Evolutionary conservation across 352 stramenopile species (phyloP), one percentile per base, ranked within the genome.

Genomic region (Phytophthora pistaciae): DNA sequence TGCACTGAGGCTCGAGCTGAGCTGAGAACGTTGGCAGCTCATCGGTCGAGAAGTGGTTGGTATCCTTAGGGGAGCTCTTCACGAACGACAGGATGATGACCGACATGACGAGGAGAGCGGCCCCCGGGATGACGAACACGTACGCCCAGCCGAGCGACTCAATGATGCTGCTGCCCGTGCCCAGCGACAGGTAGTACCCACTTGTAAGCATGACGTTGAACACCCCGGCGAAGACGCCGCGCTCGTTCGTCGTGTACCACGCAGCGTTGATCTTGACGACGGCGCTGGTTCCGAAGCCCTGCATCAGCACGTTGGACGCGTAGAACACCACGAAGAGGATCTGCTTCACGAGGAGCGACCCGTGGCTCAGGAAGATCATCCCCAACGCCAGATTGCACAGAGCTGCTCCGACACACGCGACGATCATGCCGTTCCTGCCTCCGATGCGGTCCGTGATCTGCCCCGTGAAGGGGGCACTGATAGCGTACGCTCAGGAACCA

Each of bases 191-290:
- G 58, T 88, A 94, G 71, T 91, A 94, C 14, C 87, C 87, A 36
- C 79, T 92, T 16, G 81, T 92, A 49, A 94, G 78, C 77, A 92
- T 90, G 66, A 88, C 84, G 75, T 94, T 94, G 75, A 92, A 94
- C 1, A 94, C 78, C 3, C 84, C 87, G 0, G 87, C 74, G 66
- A 94, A 94, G 46, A 91, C 70, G 0, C 87, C 84, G 21, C 84
- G 81, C 73, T 94, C 87, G 56, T 64, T 91, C 4, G 81, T 72
- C 18, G 71, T 31, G 68, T 92, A 94, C 87, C 87, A 92, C 56
- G 83, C 85, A 0, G 83, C 87, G 53, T 94, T 92, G 72, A 94
- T 94, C 75, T 94, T 94, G n/a, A 94, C 84, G n/a, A 91, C 87
- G 31, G 83, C 87, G 60, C 87, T 94, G 16, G 84, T 92, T n/a